Conservation (phyloP, 192 early-diverging fungal species). For the Entomortierella beljakovae region DNA sequence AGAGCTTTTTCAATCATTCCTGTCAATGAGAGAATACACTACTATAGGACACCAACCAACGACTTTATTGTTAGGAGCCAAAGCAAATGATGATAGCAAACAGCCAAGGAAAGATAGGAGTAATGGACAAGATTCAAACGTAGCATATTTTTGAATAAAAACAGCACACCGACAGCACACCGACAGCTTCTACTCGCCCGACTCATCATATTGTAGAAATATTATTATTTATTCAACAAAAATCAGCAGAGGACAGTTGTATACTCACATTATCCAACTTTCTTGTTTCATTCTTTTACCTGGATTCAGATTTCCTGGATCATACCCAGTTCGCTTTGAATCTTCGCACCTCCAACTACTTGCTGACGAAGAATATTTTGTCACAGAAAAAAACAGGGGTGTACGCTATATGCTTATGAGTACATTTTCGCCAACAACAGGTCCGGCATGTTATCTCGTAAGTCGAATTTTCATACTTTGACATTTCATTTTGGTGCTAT, state of each 20-base stretch:
- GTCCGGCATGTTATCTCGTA: slow-evolving; percentile 69
- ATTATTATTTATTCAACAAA: not conserved
- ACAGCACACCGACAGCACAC: no score
- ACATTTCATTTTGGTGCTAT: no score
- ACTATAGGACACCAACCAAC: no score
- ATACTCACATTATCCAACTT: not conserved
- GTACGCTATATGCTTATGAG: slow-evolving; percentile 63
- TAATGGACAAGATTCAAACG: no score
- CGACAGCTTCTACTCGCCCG: no score
- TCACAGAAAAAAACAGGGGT: slow-evolving; percentile 66
- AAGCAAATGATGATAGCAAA: no score
- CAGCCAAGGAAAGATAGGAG: no score
- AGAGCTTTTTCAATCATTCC: no score
- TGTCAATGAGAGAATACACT: no score
- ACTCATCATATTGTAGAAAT: no score
- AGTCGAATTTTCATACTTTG: not conserved
- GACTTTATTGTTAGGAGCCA: no score
- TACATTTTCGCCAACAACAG: slow-evolving; percentile 63
- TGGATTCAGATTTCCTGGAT: slow-evolving; percentile 67
- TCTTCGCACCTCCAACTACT: slow-evolving; percentile 58
- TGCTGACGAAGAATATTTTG: slow-evolving; percentile 71
- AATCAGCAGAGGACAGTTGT: not conserved
- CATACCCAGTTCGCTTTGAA: slow-evolving; percentile 69
- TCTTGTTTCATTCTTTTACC: not conserved
- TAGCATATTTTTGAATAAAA: no score